Evolutionary conservation across 345 rosid genomes (phyloP).

Genomic region (Citrus inodora): DNA sequence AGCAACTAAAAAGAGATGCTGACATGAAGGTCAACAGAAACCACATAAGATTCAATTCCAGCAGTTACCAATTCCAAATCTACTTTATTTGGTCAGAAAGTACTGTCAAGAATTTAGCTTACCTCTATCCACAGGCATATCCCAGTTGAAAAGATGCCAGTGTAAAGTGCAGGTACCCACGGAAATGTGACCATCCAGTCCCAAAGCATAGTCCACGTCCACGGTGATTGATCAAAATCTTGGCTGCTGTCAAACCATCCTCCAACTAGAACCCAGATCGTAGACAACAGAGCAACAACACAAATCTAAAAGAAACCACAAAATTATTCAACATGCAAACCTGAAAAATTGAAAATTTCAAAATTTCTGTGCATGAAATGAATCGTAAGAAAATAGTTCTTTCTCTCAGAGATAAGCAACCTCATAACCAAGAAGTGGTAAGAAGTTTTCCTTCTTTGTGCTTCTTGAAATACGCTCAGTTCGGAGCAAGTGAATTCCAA

Average conservation of each 20-base stretch:
- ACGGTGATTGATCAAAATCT: conserved; percentile 8
- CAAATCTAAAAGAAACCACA: conserved; percentile 13
- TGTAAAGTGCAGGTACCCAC: conserved; percentile 25
- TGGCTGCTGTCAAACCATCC: conserved; percentile 11
- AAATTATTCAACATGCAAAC: neutral
- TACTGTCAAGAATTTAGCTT: neutral
- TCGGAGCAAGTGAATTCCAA: conserved; percentile 27
- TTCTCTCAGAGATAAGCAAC: neutral
- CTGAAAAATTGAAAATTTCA: neutral
- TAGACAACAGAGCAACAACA: conserved; percentile 23
- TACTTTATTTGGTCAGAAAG: neutral
- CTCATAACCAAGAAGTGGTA: conserved; percentile 28
- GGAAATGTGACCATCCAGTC: conserved; percentile 23
- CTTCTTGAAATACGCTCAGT: conserved; percentile 25
- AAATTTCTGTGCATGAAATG: neutral
- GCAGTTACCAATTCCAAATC: neutral
- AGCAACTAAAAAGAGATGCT: too few species aligned
- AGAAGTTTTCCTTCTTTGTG: conserved; percentile 18
- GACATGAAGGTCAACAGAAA: neutral
- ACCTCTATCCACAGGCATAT: conserved; percentile 27
- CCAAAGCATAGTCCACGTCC: conserved; percentile 14
- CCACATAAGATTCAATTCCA: neutral
- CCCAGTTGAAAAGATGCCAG: conserved; percentile 24
- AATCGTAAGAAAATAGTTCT: neutral
- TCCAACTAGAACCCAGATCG: conserved; percentile 20